Evolutionary conservation across 2,329 filamentous ascomycete species (phyloP), one percentile per base, ranked within the genome.

Genomic region (Colletotrichum sublineola): DNA sequence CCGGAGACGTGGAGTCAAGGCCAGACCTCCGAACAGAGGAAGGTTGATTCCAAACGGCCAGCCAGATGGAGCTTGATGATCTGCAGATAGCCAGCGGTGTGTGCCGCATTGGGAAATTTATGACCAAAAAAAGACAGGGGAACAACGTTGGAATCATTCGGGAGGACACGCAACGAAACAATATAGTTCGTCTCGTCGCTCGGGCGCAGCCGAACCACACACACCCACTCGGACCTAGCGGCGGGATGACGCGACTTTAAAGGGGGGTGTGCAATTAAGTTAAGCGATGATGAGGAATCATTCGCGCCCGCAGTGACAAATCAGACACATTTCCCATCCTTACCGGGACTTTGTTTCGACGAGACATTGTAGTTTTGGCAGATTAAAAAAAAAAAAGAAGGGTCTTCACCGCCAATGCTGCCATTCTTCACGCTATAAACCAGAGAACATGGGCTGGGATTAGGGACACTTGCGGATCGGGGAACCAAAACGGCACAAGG

Each of bases 1-100:
- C 15, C 3, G 31, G 31, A 36, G 52, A 53, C 33, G n/a, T 38
- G 40, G 40, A 42, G 5, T 50, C 33, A 31, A 44, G 7, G 24
- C 15, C 36, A 36, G 38, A n/a, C 36, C 24, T 64, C 70, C 53
- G 48, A 65, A 65, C 31, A 40, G 52, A 56, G 60, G 38, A 33
- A 53, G 33, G 8, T 3, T 72, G 66, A 72, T 72, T 72, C 69
- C 69, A 72, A 48, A 64, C 56, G 66, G 60, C 70, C 56, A 64
- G 66, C 38, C 53, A 6, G 31, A 61, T 61, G 24, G 46, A 50
- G 66, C 63, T 42, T 14, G 46, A 14, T 55, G 66, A 69, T 63
- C 60, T 46, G 36, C 53, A 42, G 44, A 42, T 33, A 44, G 33
- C 44, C 55, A 64, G 53, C 60, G 66, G 66, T 65, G 66, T 65